Conservation (phyloP, 352 stramenopile species). For the Phytopythium helicoides region DNA sequence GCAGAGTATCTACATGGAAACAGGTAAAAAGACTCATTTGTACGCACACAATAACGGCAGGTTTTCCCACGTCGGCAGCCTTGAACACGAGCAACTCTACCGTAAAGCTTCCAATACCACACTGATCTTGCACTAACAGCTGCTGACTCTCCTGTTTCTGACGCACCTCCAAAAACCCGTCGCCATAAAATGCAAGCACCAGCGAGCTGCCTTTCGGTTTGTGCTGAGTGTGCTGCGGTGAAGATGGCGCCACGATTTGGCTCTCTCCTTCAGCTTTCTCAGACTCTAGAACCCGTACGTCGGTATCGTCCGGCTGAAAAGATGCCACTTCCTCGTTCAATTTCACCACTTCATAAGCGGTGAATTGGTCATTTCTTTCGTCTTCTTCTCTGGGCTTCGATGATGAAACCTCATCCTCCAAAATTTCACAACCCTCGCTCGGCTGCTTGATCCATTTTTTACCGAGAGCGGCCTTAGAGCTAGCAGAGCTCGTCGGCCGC, state of each 20-base stretch:
- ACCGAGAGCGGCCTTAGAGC: not conserved
- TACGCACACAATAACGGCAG: constrained; percentile 19
- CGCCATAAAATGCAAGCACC: constrained; percentile 46
- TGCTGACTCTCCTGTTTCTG: not conserved
- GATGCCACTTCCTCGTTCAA: not conserved
- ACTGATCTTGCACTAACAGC: not conserved
- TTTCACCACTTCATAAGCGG: constrained; percentile 1
- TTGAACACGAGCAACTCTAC: constrained; percentile 47
- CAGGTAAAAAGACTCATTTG: not conserved
- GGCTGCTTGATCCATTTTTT: constrained; percentile 9
- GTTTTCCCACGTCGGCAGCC: constrained; percentile 33
- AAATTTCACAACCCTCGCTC: constrained; percentile 4
- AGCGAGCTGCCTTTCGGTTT: not conserved
- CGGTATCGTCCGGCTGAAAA: not conserved
- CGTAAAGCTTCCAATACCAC: constrained; percentile 22
- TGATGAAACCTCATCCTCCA: too few species aligned
- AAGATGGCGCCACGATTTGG: not conserved
- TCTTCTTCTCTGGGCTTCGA: not conserved
- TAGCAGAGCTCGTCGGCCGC: too few species aligned
- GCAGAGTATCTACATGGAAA: not conserved
- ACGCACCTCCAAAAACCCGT: constrained; percentile 49
- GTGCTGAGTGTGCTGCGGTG: not conserved
- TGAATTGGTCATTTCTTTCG: not conserved
- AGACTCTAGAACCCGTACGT: not conserved
- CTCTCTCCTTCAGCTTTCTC: not conserved